Evolutionary conservation across 139 green algal species (phyloP), one percentile per base, ranked within the genome.

Genomic region (Dunaliella primolecta): DNA sequence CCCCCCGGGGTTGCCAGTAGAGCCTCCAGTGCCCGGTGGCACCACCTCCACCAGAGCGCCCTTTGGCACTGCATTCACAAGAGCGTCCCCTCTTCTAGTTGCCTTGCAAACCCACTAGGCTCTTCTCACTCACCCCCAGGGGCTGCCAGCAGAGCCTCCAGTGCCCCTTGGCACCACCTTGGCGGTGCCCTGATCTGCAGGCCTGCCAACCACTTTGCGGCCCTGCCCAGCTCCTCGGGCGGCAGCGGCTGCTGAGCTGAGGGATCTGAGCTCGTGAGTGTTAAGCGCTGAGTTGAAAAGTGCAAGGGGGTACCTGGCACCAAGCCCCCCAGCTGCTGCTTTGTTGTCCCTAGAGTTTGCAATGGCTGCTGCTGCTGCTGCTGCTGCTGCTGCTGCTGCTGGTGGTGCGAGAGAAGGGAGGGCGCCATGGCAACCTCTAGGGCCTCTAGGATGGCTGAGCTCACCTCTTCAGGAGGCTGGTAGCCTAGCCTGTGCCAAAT

Each of bases 401-500:
- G 71, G n/a, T n/a, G n/a, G n/a, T n/a, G n/a, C n/a, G n/a, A n/a
- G 25, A 77, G 71, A 2, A 77, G 71, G 75, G 2, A 23, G 36
- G 75, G 75, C 2, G 7, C 7, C 75, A 80, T 80, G 29, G 75
- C 75, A 38, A 27, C 2, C 29, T 80, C 75, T 2, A 80, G 29
- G n/a, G 30, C 75, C 20, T 32, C 11, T 11, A 80, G 75, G n/a
- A 80, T 80, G 75, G 75, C 29, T 23, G 75, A 27, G 29, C 11
- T 38, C 29, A 80, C 75, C 21, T 38, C n/a, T 21, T 32, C n/a
- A 2, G 75, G 7, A 2, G 75, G 75, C 75, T 80, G 75, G n/a
- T 80, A 80, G n/a, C 30, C 7, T 20, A 80, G 75, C 75, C 33
- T 77, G 70, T n/a, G n/a, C n/a, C n/a, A n/a, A n/a, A n/a, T n/a